Evolutionary conservation across 768 basidiomycete species (phyloP).

Genomic region (Hortiboletus flavorubellus): DNA sequence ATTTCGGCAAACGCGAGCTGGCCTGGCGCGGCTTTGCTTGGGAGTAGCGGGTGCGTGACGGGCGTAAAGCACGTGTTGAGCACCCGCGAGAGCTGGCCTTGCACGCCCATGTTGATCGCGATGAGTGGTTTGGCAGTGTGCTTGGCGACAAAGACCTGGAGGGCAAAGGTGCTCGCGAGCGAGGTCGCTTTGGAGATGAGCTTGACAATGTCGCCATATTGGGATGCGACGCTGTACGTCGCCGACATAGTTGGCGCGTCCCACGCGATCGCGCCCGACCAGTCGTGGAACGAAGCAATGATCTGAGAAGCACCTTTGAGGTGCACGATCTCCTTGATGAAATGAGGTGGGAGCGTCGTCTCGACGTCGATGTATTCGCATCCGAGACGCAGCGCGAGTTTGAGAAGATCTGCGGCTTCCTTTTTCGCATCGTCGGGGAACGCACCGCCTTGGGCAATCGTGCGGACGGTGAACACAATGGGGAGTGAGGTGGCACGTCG

Average conservation of each 20-base stretch:
- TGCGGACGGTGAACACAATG: slow-evolving; percentile 89
- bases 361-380: slow-evolving; percentile 95
- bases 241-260: slow-evolving; percentile 58
- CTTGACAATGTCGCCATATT: slow-evolving; percentile 87
- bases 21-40: slow-evolving; percentile 85
- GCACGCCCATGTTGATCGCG: slow-evolving; percentile 89
- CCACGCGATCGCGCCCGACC: slow-evolving; percentile 85
- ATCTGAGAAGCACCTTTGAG: slow-evolving; percentile 73
- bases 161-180: slow-evolving; percentile 73
- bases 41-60: slow-evolving; percentile 86
- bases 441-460: slow-evolving; percentile 83
- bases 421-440: slow-evolving; percentile 78
- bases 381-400: slow-evolving; percentile 75
- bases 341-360: slow-evolving; percentile 63
- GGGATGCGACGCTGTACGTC: slow-evolving; percentile 63
- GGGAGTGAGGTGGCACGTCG: slow-evolving; percentile 78
- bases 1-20: slow-evolving; percentile 89
- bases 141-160: slow-evolving; percentile 67
- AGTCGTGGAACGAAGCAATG: slow-evolving; percentile 95
- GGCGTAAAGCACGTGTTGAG: slow-evolving; percentile 86
- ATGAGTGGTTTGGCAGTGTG: slow-evolving; percentile 75
- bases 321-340: slow-evolving; percentile 54
- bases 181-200: slow-evolving; percentile 81
- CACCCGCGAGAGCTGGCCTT: slow-evolving; percentile 88
- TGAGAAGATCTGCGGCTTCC: slow-evolving; percentile 71